Percentiles rank a stretch among this genome's conserved stretches.
Conservation (phyloP, 2,329 filamentous ascomycete species). For the Sporothrix dimorphospora region DNA sequence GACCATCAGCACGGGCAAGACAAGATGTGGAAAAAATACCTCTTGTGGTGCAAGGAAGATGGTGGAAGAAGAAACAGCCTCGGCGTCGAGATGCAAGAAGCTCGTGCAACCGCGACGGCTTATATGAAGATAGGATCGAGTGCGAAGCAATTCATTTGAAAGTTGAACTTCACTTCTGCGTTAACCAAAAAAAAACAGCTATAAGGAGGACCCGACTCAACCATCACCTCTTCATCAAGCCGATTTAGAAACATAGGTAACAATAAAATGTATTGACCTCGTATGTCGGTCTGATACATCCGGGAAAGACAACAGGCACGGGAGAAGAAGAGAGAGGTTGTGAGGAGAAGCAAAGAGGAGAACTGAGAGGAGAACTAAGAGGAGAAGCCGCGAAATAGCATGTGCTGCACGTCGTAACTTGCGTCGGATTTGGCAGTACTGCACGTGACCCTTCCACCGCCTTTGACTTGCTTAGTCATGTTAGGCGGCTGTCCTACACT, state of each 20-base stretch:
- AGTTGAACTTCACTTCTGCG: background rate
- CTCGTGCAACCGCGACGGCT: background rate
- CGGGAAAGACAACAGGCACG: background rate
- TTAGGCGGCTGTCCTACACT: background rate
- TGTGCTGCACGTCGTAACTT: background rate
- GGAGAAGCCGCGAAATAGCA: background rate
- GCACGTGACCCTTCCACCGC: background rate
- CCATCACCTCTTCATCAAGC: background rate
- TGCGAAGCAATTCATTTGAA: background rate
- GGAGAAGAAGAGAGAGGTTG: background rate
- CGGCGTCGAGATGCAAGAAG: background rate
- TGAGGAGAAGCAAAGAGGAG: slow-evolving; percentile 20
- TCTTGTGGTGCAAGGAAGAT: background rate
- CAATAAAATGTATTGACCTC: background rate
- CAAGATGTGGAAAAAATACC: background rate
- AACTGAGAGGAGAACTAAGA: background rate
- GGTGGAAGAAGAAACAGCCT: background rate
- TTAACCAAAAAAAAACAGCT: too few species aligned
- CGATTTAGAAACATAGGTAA: background rate
- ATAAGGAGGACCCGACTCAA: background rate
- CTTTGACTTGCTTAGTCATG: slow-evolving; percentile 4
- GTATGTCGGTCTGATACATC: slow-evolving; percentile 45
- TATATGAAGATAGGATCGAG: background rate
- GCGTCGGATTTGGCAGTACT: background rate
- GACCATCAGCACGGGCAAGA: background rate